phyloP scores from a whole-genome alignment of 1,284 basidiomycete species.

The Pulchroboletus neoregius region DNA sequence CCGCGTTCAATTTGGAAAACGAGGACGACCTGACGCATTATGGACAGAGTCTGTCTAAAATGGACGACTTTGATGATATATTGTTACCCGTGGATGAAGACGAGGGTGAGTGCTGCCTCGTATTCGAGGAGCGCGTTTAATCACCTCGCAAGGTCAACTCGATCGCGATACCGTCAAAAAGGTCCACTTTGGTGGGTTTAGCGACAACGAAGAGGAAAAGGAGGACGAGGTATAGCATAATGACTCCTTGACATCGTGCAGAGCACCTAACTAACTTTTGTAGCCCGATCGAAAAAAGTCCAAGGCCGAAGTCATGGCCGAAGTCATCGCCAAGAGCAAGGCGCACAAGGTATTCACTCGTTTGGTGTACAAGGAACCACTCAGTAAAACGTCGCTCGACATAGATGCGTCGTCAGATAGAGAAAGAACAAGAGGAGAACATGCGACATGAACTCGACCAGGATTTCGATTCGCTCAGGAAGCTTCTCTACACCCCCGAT shows the following conservation, averaged over 20 bases:
- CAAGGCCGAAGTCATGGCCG: conserved; percentile 97
- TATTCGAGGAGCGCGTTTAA: conserved; percentile 26
- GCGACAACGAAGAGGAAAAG: conserved; percentile 63
- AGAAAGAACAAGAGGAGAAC: conserved; percentile 83
- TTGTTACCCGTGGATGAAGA: conserved; percentile 72
- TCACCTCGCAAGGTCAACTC: conserved; percentile 51
- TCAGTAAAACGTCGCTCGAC: conserved; percentile 3
- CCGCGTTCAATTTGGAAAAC: conserved; percentile 88
- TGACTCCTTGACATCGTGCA: background rate
- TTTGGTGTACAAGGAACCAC: background rate
- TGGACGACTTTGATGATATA: conserved; percentile 85
- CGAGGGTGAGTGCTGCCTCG: conserved; percentile 35
- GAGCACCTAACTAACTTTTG: conserved; percentile 5
- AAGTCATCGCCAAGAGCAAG: conserved; percentile 98
- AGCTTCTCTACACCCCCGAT: conserved; percentile 64
- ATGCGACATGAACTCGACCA: conserved; percentile 87
- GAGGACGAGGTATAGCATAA: conserved; percentile 45
- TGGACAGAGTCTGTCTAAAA: conserved; percentile 78
- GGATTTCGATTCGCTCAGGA: conserved; percentile 81
- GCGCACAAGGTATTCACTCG: conserved; percentile 69
- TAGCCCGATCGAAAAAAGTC: conserved; percentile 81
- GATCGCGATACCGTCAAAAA: conserved; percentile 60
- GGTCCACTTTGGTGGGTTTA: conserved; percentile 86
- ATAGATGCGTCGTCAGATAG: conserved; percentile 82
- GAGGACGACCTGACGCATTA: conserved; percentile 93